Conservation (phyloP, 208 protist species). For the Trypanosoma caninum region DNA sequence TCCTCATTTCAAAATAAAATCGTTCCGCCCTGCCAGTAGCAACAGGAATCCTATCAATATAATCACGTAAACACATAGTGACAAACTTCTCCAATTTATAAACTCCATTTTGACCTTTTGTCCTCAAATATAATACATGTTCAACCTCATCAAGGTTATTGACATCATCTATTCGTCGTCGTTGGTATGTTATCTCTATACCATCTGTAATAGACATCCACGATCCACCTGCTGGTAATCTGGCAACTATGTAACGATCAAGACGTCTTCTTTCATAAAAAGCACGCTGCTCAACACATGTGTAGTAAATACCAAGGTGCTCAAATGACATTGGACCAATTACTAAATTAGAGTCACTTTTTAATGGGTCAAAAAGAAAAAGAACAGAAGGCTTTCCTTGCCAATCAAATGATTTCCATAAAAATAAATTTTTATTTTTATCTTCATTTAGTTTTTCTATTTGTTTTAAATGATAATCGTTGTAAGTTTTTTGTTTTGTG, state of each 20-base stretch:
- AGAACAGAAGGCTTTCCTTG: slow-evolving; percentile 40
- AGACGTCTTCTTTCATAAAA: slow-evolving; percentile 17
- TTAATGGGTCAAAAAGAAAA: slow-evolving; percentile 60
- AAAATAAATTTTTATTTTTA: no score
- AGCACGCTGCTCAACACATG: slow-evolving; percentile 2
- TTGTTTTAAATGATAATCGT: no score
- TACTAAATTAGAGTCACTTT: slow-evolving; percentile 20
- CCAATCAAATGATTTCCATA: no score
- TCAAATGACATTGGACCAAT: slow-evolving; percentile 19
- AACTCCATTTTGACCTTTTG: slow-evolving; percentile 20
- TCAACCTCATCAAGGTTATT: slow-evolving; percentile 21
- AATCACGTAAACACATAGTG: slow-evolving; percentile 32
- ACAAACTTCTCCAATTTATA: slow-evolving; percentile 42
- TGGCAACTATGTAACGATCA: slow-evolving; percentile 32
- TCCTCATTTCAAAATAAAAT: slow-evolving; percentile 41
- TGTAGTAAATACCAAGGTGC: not conserved
- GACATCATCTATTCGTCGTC: slow-evolving; percentile 18
- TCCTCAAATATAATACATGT: slow-evolving; percentile 35
- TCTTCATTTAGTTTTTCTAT: no score
- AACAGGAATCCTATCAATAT: slow-evolving; percentile 29
- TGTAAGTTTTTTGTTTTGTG: no score
- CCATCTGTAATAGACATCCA: slow-evolving; percentile 35
- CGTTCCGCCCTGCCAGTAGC: slow-evolving; percentile 8
- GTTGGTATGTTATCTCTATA: slow-evolving; percentile 51
- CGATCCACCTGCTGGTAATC: slow-evolving; percentile 35